Evolutionary conservation across 495 filamentous ascomycete genomes (phyloP), one percentile per base, ranked within the genome.

Genomic region (Aspergillus bridgeri): DNA sequence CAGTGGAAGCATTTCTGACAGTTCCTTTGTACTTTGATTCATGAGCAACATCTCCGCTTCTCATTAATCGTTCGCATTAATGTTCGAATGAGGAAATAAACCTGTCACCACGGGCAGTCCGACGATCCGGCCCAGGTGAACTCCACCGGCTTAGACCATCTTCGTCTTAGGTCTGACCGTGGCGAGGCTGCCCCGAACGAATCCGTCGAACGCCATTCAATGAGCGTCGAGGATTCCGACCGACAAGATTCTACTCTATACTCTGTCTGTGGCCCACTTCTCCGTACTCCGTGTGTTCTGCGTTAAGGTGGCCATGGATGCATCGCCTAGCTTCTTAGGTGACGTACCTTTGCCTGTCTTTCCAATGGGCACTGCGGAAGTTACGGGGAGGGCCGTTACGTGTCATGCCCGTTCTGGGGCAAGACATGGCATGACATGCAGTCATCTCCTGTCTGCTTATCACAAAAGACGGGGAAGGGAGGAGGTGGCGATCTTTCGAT

Each of bases 321-420:
- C 33, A 15, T 38, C 33, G 9, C 13, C 13, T 38, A 38, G 33
- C 33, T 38, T 38, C 33, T 38, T 38, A 15, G 33, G 33, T 38
- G 33, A 38, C 33, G 33, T 38, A 2, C 33, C 9, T 13, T 38
- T 11, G 7, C 13, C 13, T 15, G 13, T 13, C 17, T 15, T 38
- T 38, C 33, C 33, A 38, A 38, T 38, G 33, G 17, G 33, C 33
- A 38, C 7, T 15, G 33, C 33, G 33, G 33, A 38, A 11, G 33
- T 13, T 13, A 13, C 33, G 33, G 33, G n/a, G 46, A 53, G 54
- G 42, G 62, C 71, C 71, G 69, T 72, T 74, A 74, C 69, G 68
- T 74, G 71, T 74, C 71, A 74, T 61, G 56, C 48, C 69, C 57
- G 20, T 57, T 54, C 65, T 68, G 52, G 68, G 65, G 57, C 65